These are phyloP conservation scores for Rubia yunnanensis DNA, from an alignment of 257 asterid species.

Conservation along the genomic window DNA sequence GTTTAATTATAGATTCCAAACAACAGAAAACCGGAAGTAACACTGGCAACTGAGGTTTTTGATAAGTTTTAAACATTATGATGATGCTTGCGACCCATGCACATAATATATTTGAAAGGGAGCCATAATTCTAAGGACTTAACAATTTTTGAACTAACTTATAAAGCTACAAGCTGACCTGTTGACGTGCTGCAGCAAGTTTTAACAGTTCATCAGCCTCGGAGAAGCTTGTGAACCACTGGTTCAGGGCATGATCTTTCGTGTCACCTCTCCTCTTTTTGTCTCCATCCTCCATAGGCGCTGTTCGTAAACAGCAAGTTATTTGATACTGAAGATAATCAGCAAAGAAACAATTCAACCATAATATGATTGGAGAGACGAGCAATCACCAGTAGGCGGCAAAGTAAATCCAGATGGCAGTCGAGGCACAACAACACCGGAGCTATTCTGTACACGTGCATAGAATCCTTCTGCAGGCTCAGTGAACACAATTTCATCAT, in stretches of 20 bases:
- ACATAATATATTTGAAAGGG: neutral
- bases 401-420: constrained; percentile 45
- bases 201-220: constrained; percentile 90
- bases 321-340: neutral
- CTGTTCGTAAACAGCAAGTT: constrained; percentile 21
- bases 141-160: neutral
- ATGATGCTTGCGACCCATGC: neutral
- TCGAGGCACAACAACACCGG: constrained; percentile 68
- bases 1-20: neutral
- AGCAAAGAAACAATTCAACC: neutral
- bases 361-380: constrained; percentile 3
- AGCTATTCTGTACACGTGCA: constrained; percentile 69
- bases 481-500: constrained; percentile 75
- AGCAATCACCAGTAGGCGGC: constrained; percentile 53
- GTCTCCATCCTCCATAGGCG: constrained; percentile 51
- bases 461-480: constrained; percentile 79
- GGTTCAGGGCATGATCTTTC: constrained; percentile 67
- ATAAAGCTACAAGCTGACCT: constrained; percentile 37
- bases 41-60: neutral
- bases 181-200: constrained; percentile 92
- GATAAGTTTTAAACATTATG: neutral
- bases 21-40: neutral
- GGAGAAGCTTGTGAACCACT: constrained; percentile 76
- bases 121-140: neutral
- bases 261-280: constrained; percentile 55